Base-by-base conservation (phyloP, 306 rosid species). In the Pterocarpus santalinus region DNA sequence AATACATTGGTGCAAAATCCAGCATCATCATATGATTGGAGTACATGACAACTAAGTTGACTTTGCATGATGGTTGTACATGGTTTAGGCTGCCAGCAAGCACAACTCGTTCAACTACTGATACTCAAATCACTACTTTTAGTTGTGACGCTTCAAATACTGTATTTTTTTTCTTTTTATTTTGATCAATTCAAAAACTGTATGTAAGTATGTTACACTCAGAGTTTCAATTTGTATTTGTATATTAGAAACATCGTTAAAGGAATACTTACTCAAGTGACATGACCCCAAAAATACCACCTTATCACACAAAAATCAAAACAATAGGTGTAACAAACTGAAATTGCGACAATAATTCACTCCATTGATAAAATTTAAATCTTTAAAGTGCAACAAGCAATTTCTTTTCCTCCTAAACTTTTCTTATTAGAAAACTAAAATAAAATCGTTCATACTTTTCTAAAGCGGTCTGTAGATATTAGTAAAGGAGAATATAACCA, bases 51-150 rank as follows among this genome's bases (percentile, higher is more conserved):
- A 58, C 15, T 9, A 64, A 36, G 0, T 7, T 64, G 10, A 71
- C 8, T 53, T 52, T 49, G 44, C 76, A 51, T 33, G 30, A 51
- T 71, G 14, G 75, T 70, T 51, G 75, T 70, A 49, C 56, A 46
- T 11, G 60, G 55, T 47, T 47, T 47, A 49, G 57, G 39, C 28
- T 22, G 1, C 28, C 28, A 22, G 28, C 28, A 22, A 22, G 28
- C 28, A 22, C 52, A 69, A 30, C 3, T 49, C 13, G 11, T 70
- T 2, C 44, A 49, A 33, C 22, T 69, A 4, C 1, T 52, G 57
- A 52, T 15, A 52, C 22, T 52, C n/a, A 5, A 52, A 47, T 14
- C 57, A 52, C 17, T 52, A 13, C 5, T 5, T 52, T 52, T 14
- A 4, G 15, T 4, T 41, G 55, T 43, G 36, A 9, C 8, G 22